Evolutionary conservation across 495 filamentous ascomycete genomes (phyloP), one percentile per base, ranked within the genome.

Genomic region (Thermochaetoides thermophila): DNA sequence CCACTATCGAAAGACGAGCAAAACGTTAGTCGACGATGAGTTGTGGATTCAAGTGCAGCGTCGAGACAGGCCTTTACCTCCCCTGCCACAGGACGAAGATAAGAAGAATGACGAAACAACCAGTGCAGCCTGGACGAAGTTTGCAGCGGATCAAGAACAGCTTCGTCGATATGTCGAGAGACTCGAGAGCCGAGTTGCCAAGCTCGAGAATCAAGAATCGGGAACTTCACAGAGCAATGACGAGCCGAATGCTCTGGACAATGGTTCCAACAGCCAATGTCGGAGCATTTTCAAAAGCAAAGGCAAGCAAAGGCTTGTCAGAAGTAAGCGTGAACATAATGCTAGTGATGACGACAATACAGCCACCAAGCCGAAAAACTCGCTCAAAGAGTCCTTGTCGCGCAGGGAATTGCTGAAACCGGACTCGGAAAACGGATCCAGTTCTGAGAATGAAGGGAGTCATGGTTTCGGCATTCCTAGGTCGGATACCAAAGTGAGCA

Each of bases 401-500:
- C 34, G 17, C 21, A 34, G 38, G n/a, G 10, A 31, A 16, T 29
- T 45, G 16, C 43, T 42, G 14, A 12, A 22, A 16, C 8, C 27
- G n/a, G n/a, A n/a, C n/a, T n/a, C n/a, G n/a, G n/a, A n/a, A n/a
- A n/a, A n/a, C n/a, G n/a, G n/a, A n/a, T n/a, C n/a, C n/a, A n/a
- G n/a, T n/a, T n/a, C n/a, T n/a, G n/a, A n/a, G n/a, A n/a, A n/a
- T n/a, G n/a, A n/a, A n/a, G n/a, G n/a, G n/a, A n/a, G n/a, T n/a
- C n/a, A n/a, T n/a, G n/a, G n/a, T n/a, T n/a, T n/a, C n/a, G n/a
- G n/a, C 12, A 33, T 38, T 10, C 13, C 30, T 11, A 17, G 24
- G 14, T 45, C 48, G 1, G 32, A 37, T 23, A 52, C 49, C 12
- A 36, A 46, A 12, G 23, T 32, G 28, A 49, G 43, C 38, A 52